Conservation (phyloP, 1,284 basidiomycete genomes). For the Mycena sp. region DNA sequence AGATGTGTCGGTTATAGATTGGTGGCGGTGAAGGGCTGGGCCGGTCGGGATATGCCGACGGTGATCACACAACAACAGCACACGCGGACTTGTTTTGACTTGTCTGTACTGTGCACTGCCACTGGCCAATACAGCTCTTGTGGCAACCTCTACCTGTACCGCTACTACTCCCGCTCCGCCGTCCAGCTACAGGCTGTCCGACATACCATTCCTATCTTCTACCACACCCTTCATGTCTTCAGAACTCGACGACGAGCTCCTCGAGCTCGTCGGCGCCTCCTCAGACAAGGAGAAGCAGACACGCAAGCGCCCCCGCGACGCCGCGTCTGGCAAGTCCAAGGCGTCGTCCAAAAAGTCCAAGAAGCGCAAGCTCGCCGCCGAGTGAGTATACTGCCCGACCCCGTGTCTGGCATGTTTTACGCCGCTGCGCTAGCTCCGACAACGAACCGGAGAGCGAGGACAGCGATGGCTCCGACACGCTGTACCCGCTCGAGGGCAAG, state of each 20-base stretch:
- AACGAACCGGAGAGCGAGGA: constrained; percentile 30
- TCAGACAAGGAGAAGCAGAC: constrained; percentile 49
- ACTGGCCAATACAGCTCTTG: too few relatives aligned
- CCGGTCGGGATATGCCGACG: too few relatives aligned
- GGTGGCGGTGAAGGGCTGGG: too few relatives aligned
- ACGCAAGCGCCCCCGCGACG: constrained; percentile 54
- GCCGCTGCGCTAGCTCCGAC: constrained; percentile 30
- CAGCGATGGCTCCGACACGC: constrained; percentile 53
- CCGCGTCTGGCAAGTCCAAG: constrained; percentile 34
- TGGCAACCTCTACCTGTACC: too few relatives aligned
- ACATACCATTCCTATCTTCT: too few relatives aligned
- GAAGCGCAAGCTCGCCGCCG: constrained; percentile 56
- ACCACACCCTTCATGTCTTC: too few relatives aligned
- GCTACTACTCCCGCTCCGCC: too few relatives aligned
- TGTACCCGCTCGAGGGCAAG: constrained; percentile 92
- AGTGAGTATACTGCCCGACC: constrained; percentile 48
- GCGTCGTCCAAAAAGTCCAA: constrained; percentile 40
- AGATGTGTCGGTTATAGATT: too few relatives aligned
- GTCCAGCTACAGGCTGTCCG: too few relatives aligned
- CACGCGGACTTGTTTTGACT: too few relatives aligned
- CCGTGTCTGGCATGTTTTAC: constrained; percentile 13
- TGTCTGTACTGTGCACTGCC: too few relatives aligned
- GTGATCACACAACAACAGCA: too few relatives aligned
- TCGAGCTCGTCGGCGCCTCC: constrained; percentile 67
- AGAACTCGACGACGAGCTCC: constrained; percentile 73